phyloP scores from a whole-genome alignment of 257 asterid species.

The Jasminum sambac region DNA sequence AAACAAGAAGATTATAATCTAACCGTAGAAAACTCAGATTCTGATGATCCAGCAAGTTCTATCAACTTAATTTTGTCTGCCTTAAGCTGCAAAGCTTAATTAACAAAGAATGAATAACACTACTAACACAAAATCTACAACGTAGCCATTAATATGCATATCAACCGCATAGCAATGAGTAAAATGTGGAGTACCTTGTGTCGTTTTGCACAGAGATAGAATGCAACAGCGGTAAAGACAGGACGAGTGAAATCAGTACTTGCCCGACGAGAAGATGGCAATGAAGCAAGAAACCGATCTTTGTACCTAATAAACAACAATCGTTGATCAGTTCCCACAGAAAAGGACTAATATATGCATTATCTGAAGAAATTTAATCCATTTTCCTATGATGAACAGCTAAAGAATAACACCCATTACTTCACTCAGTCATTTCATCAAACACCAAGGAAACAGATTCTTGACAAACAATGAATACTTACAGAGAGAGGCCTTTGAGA shows the following conservation, averaged over 20 bases:
- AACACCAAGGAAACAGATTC: neutral
- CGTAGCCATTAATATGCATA: neutral
- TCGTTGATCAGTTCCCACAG: neutral
- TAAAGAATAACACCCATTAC: neutral
- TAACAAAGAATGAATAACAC: slow-evolving; percentile 8
- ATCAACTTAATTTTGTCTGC: slow-evolving; percentile 80
- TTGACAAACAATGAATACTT: slow-evolving; percentile 30
- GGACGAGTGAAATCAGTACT: slow-evolving; percentile 88
- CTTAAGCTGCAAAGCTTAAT: slow-evolving; percentile 58
- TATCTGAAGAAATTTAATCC: neutral
- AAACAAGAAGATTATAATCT: slow-evolving; percentile 21
- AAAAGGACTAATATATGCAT: neutral
- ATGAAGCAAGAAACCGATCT: slow-evolving; percentile 76
- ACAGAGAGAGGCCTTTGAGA: slow-evolving; percentile 68
- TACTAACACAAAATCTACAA: neutral
- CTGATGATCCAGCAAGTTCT: slow-evolving; percentile 91
- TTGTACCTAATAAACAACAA: slow-evolving; percentile 53
- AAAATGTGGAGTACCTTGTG: slow-evolving; percentile 60
- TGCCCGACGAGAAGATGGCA: slow-evolving; percentile 76
- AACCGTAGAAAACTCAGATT: slow-evolving; percentile 81
- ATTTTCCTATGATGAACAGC: neutral
- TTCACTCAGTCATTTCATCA: neutral
- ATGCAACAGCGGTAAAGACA: slow-evolving; percentile 81
- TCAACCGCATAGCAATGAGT: slow-evolving; percentile 13
- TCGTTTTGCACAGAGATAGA: slow-evolving; percentile 75